Percentiles rank a stretch among this genome's conserved stretches.
Evolutionary conservation across 192 early-diverging fungal species (phyloP).

Genomic region (Cladochytrium replicatum): DNA sequence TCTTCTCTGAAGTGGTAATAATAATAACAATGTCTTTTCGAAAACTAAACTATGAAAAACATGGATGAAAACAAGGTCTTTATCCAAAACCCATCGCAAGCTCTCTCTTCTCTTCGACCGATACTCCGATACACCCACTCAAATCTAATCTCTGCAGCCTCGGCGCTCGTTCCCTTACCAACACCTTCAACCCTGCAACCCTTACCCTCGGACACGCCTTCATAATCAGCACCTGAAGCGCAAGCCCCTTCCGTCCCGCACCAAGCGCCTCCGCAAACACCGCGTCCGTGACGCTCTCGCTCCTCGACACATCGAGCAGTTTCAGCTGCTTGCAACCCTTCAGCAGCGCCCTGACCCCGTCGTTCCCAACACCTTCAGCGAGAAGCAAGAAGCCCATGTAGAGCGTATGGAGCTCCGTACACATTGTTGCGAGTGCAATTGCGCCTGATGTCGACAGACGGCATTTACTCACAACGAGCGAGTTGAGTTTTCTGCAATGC

Average conservation of each 20-base stretch:
- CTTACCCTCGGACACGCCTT: too few relatives aligned
- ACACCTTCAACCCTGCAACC: too few relatives aligned
- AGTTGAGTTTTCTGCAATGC: constrained; percentile 7
- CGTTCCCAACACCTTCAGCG: constrained; percentile 4
- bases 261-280: constrained; percentile 17
- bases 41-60: too few relatives aligned
- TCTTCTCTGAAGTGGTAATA: too few relatives aligned
- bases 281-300: constrained; percentile 12
- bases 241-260: constrained; percentile 1
- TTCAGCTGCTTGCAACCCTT: constrained; percentile 9
- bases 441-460: constrained; percentile 9
- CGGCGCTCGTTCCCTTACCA: too few relatives aligned
- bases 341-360: constrained; percentile 9
- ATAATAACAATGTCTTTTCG: too few relatives aligned
- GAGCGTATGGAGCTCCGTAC: constrained; percentile 10
- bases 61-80: too few relatives aligned
- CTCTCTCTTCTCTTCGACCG: too few relatives aligned
- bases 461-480: constrained; percentile 15
- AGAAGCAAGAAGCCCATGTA: constrained; percentile 16
- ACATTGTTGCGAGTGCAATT: constrained; percentile 6
- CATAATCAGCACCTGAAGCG: constrained; percentile 12
- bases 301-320: constrained; percentile 14
- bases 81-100: too few relatives aligned
- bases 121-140: too few relatives aligned
- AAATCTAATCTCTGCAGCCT: too few relatives aligned